These are phyloP conservation scores for Raphanus hybrid DNA, from an alignment of 441 rosid genomes.

Conservation along the genomic window DNA sequence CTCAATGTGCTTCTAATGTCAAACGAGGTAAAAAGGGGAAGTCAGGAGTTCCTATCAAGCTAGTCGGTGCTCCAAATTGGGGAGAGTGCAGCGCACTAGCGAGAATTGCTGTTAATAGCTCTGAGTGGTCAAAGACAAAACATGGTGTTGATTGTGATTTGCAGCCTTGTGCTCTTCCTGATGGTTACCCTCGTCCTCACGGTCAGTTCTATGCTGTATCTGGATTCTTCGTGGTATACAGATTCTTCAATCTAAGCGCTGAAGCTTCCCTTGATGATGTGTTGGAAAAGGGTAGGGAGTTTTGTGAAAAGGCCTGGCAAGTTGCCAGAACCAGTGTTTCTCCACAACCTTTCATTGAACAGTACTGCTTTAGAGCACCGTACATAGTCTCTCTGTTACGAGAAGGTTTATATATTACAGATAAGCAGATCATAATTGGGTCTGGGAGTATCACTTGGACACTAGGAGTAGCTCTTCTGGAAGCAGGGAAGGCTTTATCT, in stretches of 20 bases:
- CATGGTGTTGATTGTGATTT: slow-evolving; percentile 82
- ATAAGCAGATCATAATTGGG: slow-evolving; percentile 73
- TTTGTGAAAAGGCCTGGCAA: slow-evolving; percentile 86
- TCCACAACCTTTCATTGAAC: slow-evolving; percentile 97
- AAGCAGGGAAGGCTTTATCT: slow-evolving; percentile 84
- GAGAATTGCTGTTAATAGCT: slow-evolving; percentile 80
- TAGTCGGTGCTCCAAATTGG: slow-evolving; percentile 92
- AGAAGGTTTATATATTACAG: slow-evolving; percentile 92
- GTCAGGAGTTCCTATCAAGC: slow-evolving; percentile 69
- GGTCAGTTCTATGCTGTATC: slow-evolving; percentile 94
- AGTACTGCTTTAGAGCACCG: slow-evolving; percentile 98
- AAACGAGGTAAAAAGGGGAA: slow-evolving; percentile 61
- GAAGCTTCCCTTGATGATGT: slow-evolving; percentile 95
- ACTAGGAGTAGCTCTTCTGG: slow-evolving; percentile 88
- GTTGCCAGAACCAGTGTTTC: slow-evolving; percentile 82
- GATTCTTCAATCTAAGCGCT: slow-evolving; percentile 79
- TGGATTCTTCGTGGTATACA: slow-evolving; percentile 92
- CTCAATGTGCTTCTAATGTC: slow-evolving; percentile 63
- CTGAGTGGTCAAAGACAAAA: slow-evolving; percentile 78
- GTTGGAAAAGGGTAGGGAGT: slow-evolving; percentile 81
- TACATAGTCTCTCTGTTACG: slow-evolving; percentile 80
- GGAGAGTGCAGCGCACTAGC: slow-evolving; percentile 80
- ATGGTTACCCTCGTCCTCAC: slow-evolving; percentile 74
- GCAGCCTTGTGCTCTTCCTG: slow-evolving; percentile 92
- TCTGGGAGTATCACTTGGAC: slow-evolving; percentile 99